Percentiles rank a stretch among this genome's conserved stretches.
phyloP scores from a whole-genome alignment of 1,284 basidiomycete genomes.

The Cystobasidium slooffiae region DNA sequence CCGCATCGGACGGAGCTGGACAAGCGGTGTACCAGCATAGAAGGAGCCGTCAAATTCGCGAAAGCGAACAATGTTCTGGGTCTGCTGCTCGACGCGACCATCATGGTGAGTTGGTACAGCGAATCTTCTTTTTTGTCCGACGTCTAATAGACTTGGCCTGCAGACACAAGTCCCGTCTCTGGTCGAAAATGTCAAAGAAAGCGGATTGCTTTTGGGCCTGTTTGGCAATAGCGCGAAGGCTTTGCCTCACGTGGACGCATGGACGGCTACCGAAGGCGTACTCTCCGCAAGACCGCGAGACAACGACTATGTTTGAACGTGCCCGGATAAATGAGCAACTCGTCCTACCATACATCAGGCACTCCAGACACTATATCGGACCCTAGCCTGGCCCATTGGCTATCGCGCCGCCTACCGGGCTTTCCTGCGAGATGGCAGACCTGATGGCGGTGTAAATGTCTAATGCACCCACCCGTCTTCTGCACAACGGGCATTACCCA shows the following conservation, averaged over 20 bases:
- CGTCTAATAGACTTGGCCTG: neutral
- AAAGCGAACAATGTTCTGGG: constrained; percentile 92
- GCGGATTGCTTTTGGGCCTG: constrained; percentile 60
- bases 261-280: constrained; percentile 24
- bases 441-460: no score
- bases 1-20: constrained; percentile 61
- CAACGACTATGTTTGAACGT: neutral
- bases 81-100: constrained; percentile 83
- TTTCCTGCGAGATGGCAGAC: no score
- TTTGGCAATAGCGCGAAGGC: constrained; percentile 25
- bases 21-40: constrained; percentile 70
- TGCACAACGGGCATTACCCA: no score
- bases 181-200: constrained; percentile 81
- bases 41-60: constrained; percentile 91
- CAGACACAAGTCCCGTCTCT: constrained; percentile 74
- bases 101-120: constrained; percentile 67
- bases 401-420: no score
- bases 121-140: neutral
- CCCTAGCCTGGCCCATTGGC: no score
- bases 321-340: no score
- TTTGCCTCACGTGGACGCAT: constrained; percentile 29
- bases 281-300: constrained; percentile 4
- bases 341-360: no score
- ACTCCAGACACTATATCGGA: no score
- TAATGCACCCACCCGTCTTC: no score